Percentiles rank a stretch among this genome's conserved stretches.
These are phyloP conservation scores for Scalesia atractyloides DNA, from an alignment of 129 eudicot genomes.

Conservation along the genomic window DNA sequence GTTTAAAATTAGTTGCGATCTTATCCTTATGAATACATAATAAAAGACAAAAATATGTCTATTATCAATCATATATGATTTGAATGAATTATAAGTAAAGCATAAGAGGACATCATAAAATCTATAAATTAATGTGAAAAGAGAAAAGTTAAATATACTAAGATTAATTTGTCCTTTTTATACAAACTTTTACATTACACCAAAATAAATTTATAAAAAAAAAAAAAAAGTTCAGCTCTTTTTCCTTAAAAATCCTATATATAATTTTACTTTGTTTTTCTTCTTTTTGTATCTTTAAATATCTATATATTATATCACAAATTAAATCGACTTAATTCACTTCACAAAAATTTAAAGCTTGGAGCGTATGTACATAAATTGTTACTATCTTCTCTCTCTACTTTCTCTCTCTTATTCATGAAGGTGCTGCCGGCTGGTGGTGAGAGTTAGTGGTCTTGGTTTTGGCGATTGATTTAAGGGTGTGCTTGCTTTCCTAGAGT, in stretches of 20 bases:
- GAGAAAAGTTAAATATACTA: background rate
- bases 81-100: background rate
- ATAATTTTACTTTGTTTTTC: background rate
- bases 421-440: too few species aligned
- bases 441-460: slow-evolving; percentile 31
- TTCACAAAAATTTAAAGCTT: slow-evolving; percentile 20
- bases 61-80: background rate
- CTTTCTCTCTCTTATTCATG: slow-evolving; percentile 37
- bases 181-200: slow-evolving; percentile 22
- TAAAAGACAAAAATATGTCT: background rate
- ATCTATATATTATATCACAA: slow-evolving; percentile 5
- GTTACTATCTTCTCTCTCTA: background rate
- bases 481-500: slow-evolving; percentile 32
- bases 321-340: slow-evolving; percentile 10
- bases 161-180: slow-evolving; percentile 8
- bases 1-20: background rate
- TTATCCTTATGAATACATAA: background rate
- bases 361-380: slow-evolving; percentile 30
- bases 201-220: background rate
- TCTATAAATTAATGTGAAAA: background rate
- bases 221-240: background rate
- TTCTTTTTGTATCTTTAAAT: slow-evolving; percentile 5
- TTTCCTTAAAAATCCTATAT: background rate
- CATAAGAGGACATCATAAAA: background rate
- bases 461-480: slow-evolving; percentile 30